Base-by-base conservation (phyloP, 225 moss, liverwort and hornwort genomes). In the Lunularia cruciata region DNA sequence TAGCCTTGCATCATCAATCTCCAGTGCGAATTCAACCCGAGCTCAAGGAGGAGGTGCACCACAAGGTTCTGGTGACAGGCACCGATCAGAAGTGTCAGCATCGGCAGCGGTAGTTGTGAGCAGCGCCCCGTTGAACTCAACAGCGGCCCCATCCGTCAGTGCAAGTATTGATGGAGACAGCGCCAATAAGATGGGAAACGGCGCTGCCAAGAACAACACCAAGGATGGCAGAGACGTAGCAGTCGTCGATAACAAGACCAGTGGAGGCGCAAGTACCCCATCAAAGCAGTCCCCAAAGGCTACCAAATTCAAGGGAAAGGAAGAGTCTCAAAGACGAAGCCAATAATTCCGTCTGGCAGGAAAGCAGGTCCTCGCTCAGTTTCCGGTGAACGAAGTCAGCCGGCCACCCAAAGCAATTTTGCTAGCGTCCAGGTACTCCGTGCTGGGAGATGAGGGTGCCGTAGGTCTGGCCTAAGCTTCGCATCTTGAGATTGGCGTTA, bases 1-100 rank as follows among this genome's bases (percentile, higher is more conserved):
- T 55, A 91, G 93, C 4, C 77, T 99, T 31, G 98, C 98, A 67
- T 89, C 93, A 46, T 93, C 98, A 45, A 99, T 99, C 67, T 99
- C 98, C 22, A 91, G 92, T 57, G 89, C 92, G 32, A 81, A 75
- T 53, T 69, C 85, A 5, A n/a, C n/a, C n/a, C 76, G 82, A 63
- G 60, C 76, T 70, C 78, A 82, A 72, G 76, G 70, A 40, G 81
- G 81, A 58, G 71, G 64, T 42, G 33, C 53, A 25, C 72, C 45
- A n/a, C 71, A 71, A 57, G 82, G 66, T 12, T 67, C 70, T 4
- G 71, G 74, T 42, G 82, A 82, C 19, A 70, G 82, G 30, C 82
- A 78, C 58, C 75, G 82, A 33, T 75, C 82, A 7, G 82, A 83
- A 9, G 27, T 70, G 8, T 40, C 75, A 11, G 74, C 74, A 32